These are phyloP conservation scores for Alternaria arbusti DNA, from an alignment of 2,329 filamentous ascomycete genomes.

Conservation along the genomic window DNA sequence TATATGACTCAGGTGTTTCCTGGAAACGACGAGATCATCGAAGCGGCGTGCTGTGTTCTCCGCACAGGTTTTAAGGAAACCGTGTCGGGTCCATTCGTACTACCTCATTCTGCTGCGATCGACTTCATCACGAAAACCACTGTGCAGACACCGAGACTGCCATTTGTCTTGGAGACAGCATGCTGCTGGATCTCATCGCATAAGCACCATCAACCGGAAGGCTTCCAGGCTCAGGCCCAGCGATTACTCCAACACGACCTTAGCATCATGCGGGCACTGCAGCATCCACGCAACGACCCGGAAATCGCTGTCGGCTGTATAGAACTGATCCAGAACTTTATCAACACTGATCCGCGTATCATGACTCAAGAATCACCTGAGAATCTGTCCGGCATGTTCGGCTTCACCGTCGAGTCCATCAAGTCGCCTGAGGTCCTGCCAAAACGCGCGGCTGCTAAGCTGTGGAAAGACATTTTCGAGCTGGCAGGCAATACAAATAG, in stretches of 20 bases:
- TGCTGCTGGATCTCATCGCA: constrained; percentile 64
- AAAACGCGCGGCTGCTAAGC: constrained; percentile 74
- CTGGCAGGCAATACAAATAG: constrained; percentile 35
- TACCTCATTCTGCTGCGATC: constrained; percentile 70
- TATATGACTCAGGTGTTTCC: constrained; percentile 62
- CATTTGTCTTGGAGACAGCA: constrained; percentile 72
- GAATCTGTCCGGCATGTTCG: constrained; percentile 70
- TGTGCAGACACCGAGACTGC: constrained; percentile 69
- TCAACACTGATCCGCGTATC: constrained; percentile 66
- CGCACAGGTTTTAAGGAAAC: constrained; percentile 77
- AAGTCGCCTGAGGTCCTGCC: constrained; percentile 75
- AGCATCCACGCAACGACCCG: constrained; percentile 68
- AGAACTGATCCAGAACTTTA: constrained; percentile 71
- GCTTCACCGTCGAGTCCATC: constrained; percentile 74
- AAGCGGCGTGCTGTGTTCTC: constrained; percentile 74
- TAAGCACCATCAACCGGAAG: constrained; percentile 55
- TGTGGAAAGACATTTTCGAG: constrained; percentile 64
- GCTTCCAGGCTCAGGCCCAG: constrained; percentile 35
- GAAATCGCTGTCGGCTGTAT: constrained; percentile 77
- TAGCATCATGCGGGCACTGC: constrained; percentile 66
- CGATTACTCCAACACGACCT: constrained; percentile 65
- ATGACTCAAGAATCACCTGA: constrained; percentile 66
- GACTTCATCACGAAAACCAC: constrained; percentile 68
- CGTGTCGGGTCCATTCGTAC: constrained; percentile 77
- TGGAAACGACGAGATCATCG: constrained; percentile 70